These are phyloP conservation scores for Zasmidium angulare DNA, from an alignment of 2,329 filamentous ascomycete genomes.

Conservation along the genomic window DNA sequence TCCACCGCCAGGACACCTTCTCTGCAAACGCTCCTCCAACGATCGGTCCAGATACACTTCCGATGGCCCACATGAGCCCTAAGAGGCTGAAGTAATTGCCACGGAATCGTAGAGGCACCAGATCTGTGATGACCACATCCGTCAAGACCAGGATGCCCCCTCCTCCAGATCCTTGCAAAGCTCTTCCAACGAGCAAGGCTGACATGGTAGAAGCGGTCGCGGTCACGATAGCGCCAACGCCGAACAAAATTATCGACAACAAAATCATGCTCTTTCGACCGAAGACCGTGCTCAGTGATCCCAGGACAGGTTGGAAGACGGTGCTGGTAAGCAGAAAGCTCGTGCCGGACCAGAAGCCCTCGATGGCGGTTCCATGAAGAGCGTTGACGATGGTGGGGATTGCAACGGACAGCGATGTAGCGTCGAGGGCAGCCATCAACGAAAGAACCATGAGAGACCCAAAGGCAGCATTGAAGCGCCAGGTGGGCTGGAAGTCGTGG, in stretches of 20 bases:
- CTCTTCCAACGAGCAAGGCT: slow-evolving; percentile 39
- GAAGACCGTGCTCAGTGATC: slow-evolving; percentile 42
- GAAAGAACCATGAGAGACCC: no score
- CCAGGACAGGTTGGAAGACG: slow-evolving; percentile 42
- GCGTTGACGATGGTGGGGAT: slow-evolving; percentile 10
- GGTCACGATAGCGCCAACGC: slow-evolving; percentile 38
- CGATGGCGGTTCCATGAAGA: slow-evolving; percentile 22
- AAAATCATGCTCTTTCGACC: slow-evolving; percentile 41
- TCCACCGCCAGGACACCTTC: slow-evolving; percentile 57
- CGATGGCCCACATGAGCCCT: slow-evolving; percentile 55
- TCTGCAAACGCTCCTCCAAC: slow-evolving; percentile 55
- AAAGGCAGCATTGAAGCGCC: no score
- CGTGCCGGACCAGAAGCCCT: slow-evolving; percentile 45
- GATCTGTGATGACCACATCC: slow-evolving; percentile 37
- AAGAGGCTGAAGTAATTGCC: slow-evolving; percentile 45
- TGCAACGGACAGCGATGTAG: no score
- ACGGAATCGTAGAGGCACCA: slow-evolving; percentile 18
- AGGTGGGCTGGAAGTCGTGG: no score
- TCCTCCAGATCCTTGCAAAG: slow-evolving; percentile 43
- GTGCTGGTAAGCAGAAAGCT: slow-evolving; percentile 42
- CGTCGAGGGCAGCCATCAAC: no score
- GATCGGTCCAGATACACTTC: slow-evolving; percentile 53
- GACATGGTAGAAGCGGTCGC: slow-evolving; percentile 40
- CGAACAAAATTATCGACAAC: slow-evolving; percentile 37
- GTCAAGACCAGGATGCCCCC: slow-evolving; percentile 44